Base-by-base conservation (phyloP, 1,284 basidiomycete species). In the Naganishia cerealis region DNA sequence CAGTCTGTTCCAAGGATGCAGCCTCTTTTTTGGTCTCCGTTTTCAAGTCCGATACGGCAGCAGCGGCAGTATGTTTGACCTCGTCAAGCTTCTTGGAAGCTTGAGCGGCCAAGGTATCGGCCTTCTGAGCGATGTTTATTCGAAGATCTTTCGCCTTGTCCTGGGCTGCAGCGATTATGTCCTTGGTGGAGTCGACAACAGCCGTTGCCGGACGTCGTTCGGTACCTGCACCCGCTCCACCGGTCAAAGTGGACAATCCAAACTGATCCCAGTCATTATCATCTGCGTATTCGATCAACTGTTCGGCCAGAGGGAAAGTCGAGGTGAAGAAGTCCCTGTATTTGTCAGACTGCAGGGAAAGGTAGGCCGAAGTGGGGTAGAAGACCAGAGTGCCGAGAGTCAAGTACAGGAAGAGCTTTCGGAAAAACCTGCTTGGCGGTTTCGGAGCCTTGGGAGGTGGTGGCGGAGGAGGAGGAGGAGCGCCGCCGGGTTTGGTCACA, bases 211-310 rank as follows among this genome's bases (percentile, higher is more conserved):
- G 65, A 72, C 71, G 57, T 72, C 65, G 65, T 65, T 66, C 66
- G 70, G 72, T 57, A 8, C 38, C 4, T n/a, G 61, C 24, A 18
- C 53, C 58, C 10, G 87, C 84, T 70, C 87, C 85, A 71, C 85
- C 80, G 26, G 86, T 75, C 26, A 89, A 87, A 57, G 90, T 80
- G 3, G 84, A 86, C 26, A 72, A 62, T 16, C 77, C 80, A 66
- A 80, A 73, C 16, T 73, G 71, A 72, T 92, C 89, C 89, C 90
- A 91, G 29, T 87, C 84, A 73, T 88, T 83, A 55, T 87, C 84
- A 77, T 94, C 91, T 8, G 89, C 89, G 75, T 87, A 90, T 70
- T 93, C 88, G 46, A 94, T 84, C 76, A 95, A 84, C 26, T 84
- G 76, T 73, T 90, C 86, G 53, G 88, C 94, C 33, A 81, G 78